Conservation (phyloP, 176 grass and related monocot species). For the Musa acuminata region DNA sequence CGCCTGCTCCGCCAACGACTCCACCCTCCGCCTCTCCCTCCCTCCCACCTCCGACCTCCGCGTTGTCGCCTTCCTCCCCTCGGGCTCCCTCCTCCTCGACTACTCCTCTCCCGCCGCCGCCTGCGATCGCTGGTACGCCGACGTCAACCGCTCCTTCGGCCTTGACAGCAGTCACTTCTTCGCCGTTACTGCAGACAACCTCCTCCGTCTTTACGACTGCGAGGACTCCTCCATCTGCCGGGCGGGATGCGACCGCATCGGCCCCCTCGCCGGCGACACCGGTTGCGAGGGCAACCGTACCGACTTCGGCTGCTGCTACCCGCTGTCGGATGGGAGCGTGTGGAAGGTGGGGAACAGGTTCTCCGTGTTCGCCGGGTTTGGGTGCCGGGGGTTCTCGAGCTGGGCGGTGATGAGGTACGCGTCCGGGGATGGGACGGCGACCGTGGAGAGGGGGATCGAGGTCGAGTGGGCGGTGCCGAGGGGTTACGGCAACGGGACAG, state of each 20-base stretch:
- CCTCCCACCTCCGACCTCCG: constrained; percentile 31
- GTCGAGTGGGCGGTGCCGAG: constrained; percentile 39
- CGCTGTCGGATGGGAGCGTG: constrained; percentile 63
- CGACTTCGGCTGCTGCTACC: constrained; percentile 73
- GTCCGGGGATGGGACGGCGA: neutral
- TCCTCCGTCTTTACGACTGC: constrained; percentile 86
- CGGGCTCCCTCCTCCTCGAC: constrained; percentile 69
- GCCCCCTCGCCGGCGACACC: neutral
- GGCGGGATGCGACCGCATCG: constrained; percentile 36
- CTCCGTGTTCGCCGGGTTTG: constrained; percentile 49
- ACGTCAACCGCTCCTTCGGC: constrained; percentile 34
- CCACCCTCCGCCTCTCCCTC: constrained; percentile 26
- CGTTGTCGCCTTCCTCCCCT: constrained; percentile 42
- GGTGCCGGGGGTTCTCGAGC: constrained; percentile 87
- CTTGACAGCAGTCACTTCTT: constrained; percentile 32
- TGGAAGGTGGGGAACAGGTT: constrained; percentile 65
- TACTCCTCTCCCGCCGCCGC: constrained; percentile 37
- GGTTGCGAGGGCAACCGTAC: constrained; percentile 20
- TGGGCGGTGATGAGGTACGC: constrained; percentile 54
- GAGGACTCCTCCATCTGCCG: constrained; percentile 86
- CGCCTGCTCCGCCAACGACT: constrained; percentile 31
- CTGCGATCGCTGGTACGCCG: constrained; percentile 45
- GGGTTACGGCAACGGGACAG: constrained; percentile 21
- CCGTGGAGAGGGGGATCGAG: neutral
- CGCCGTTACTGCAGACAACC: constrained; percentile 49